These are phyloP conservation scores for Forsythia suspensa DNA, from an alignment of 257 asterid species.

Conservation along the genomic window DNA sequence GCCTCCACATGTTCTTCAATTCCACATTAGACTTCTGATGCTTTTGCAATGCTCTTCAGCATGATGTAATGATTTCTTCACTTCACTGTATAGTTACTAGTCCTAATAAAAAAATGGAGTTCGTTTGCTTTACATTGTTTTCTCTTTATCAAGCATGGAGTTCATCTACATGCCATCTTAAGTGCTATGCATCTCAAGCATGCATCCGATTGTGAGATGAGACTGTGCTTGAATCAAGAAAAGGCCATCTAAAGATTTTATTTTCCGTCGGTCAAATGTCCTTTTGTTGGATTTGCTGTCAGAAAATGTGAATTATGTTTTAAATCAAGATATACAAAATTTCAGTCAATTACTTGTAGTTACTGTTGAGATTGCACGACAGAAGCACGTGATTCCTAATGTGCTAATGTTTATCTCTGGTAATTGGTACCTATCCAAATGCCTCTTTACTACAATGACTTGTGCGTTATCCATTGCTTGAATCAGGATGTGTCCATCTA, in stretches of 20 bases:
- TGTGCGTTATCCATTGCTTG: background rate
- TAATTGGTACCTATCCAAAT: background rate
- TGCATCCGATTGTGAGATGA: background rate
- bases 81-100: background rate
- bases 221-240: background rate
- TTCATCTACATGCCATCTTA: background rate
- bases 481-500: background rate
- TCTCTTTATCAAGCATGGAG: too few relatives aligned
- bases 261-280: background rate
- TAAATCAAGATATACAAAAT: background rate
- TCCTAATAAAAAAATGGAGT: too few relatives aligned
- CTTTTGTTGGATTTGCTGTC: background rate
- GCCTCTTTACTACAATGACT: background rate
- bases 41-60: background rate
- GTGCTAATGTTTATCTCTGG: conserved; percentile 1
- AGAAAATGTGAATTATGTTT: background rate
- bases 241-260: background rate
- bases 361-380: background rate
- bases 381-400: conserved; percentile 1
- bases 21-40: background rate
- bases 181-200: background rate
- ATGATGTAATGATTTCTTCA: background rate
- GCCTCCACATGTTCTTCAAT: background rate
- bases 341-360: too few relatives aligned
- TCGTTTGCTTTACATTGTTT: too few relatives aligned